A percentile compares a stretch with the other conserved stretches of the same genome.
Conservation (phyloP, 805 yeast species). For the Yarrowia porcina region DNA sequence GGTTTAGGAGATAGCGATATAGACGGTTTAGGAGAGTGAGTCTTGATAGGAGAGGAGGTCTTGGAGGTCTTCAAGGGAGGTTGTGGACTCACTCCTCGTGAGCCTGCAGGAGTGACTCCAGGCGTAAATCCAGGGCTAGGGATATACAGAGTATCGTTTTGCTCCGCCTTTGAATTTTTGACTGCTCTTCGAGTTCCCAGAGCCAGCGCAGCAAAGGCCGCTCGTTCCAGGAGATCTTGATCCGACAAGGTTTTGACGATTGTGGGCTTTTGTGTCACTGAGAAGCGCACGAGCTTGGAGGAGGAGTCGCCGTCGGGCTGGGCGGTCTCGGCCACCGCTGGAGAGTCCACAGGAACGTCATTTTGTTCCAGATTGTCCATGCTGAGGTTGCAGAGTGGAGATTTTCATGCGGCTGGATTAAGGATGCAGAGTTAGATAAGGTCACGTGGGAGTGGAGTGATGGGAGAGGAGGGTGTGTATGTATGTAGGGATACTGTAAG, state of each 20-base stretch:
- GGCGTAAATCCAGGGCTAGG: background rate
- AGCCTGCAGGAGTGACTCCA: background rate
- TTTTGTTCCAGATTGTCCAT: constrained; percentile 5
- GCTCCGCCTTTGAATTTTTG: background rate
- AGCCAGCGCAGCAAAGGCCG: background rate
- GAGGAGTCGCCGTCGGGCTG: background rate
- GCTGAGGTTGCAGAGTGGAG: background rate
- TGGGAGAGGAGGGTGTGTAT: background rate
- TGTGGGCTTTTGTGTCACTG: background rate
- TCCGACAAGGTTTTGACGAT: background rate
- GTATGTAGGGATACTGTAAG: too few relatives aligned
- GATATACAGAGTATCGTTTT: background rate
- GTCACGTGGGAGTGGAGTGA: constrained; percentile 1
- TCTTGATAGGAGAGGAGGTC: background rate
- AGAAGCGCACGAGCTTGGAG: background rate
- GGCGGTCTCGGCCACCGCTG: background rate
- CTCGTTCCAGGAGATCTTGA: background rate
- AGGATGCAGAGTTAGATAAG: background rate
- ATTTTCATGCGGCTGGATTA: constrained; percentile 7
- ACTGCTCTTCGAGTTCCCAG: background rate
- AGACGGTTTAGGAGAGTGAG: background rate
- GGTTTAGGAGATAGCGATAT: background rate
- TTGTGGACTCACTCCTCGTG: background rate
- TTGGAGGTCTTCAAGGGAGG: background rate
- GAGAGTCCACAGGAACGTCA: background rate